Evolutionary conservation across 2,329 filamentous ascomycete genomes (phyloP), one percentile per base, ranked within the genome.

Genomic region (Trichoderma endophyticum): DNA sequence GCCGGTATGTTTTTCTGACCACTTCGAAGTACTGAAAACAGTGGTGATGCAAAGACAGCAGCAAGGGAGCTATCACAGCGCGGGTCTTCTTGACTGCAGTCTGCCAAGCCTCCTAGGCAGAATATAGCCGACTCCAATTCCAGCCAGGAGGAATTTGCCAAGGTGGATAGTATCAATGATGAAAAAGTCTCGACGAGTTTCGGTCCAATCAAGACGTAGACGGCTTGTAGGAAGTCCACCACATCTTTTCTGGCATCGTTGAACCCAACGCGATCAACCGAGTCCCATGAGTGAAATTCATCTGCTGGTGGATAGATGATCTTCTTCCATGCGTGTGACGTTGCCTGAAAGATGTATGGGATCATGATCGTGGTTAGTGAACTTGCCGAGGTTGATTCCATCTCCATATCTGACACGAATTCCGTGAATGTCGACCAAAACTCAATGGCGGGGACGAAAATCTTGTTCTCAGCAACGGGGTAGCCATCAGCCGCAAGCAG

Each of bases 401-500:
- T 85, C 73, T 82, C 11, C 82, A 84, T 61, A 78, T 90, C 92
- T 73, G 85, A 88, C 83, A 90, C 85, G 14, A 88, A 88, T 80
- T 94, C 93, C 6, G 93, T 88, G 78, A 91, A 94, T 1, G 89
- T 90, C 21, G 89, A 91, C 93, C 93, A 96, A 78, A 96, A 95
- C 76, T 96, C 93, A 15, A 95, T 85, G 1, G 91, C 89, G 1
- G 90, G 88, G 0, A 92, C 88, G 70, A 93, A 94, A 12, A 94
- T 89, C 74, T 89, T 90, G 76, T 96, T 92, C 70, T 95, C 92
- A 4, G 87, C 87, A 1, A 91, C 90, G 1, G 92, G 88, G 75
- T 89, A 87, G 2, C 93, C 92, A 14, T 89, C 84, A 14, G 90
- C 87, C 24, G 86, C 86, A 28, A 95, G 83, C 6, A 96, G 85